Evolutionary conservation across 495 filamentous ascomycete genomes (phyloP), one percentile per base, ranked within the genome.

Genomic region (Penicillium nucicola): DNA sequence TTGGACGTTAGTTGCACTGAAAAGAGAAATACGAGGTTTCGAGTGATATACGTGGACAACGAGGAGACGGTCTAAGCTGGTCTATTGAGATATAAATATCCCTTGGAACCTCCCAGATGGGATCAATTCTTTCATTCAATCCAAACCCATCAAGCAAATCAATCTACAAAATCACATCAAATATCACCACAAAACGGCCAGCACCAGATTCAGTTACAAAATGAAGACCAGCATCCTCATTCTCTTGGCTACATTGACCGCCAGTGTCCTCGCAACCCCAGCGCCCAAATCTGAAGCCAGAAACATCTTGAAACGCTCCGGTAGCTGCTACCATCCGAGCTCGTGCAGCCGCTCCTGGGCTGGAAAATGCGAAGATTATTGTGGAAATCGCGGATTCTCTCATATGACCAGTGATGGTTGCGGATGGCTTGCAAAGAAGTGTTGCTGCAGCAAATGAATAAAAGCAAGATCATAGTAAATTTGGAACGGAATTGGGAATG

Each of bases 361-460:
- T 23, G 48, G 48, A 9, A 52, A 52, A 18, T 52, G 48, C 25
- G 48, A 52, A 28, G 17, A 52, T 18, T 52, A 52, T 40, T 52
- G 48, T 30, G 48, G 14, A 11, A 30, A 30, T 10, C 37, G 37
- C 39, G 37, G 37, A 18, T 52, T 52, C 37, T 52, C 48, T 6
- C 48, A 52, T 45, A 52, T 52, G 48, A 52, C 34, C 39, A 19
- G 46, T 48, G 44, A 48, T 31, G 33, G 18, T 6, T 28, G 47
- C 42, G 14, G 31, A 13, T 19, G n/a, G 12, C 31, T 14, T 14
- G 42, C 42, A 13, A 13, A 45, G 42, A 45, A 19, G 18, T 45
- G 60, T 57, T 77, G 73, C 74, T 74, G 78, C 3, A 28, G 25
- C 25, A 28, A 28, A 8, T 28, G 10, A 28, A 28, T 28, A 7